phyloP scores from a whole-genome alignment of 1,284 basidiomycete genomes.

The Boletellus sp. region DNA sequence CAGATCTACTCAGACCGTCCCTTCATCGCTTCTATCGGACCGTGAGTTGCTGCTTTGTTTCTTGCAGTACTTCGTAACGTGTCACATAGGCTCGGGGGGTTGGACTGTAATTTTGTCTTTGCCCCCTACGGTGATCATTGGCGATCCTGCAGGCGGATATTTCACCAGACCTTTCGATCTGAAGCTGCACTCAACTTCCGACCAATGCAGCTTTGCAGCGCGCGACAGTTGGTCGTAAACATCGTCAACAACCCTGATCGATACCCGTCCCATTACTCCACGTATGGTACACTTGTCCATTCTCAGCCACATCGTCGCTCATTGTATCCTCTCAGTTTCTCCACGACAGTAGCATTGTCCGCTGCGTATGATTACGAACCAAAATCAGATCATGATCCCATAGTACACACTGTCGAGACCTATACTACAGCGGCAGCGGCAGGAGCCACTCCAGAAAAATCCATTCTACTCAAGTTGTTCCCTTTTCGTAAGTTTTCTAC shows the following conservation, averaged over 20 bases:
- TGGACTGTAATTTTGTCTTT: constrained; percentile 5
- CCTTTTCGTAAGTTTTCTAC: constrained; percentile 16
- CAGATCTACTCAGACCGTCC: constrained; percentile 13
- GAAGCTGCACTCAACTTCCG: constrained; percentile 3
- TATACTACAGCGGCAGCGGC: neutral
- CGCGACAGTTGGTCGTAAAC: constrained; percentile 6
- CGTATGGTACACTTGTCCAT: neutral
- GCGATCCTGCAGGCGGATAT: constrained; percentile 9
- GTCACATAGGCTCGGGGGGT: constrained; percentile 7
- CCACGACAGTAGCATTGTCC: constrained; percentile 6
- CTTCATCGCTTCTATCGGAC: constrained; percentile 5
- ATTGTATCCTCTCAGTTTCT: constrained; percentile 1
- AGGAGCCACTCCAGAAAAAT: constrained; percentile 3
- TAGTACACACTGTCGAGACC: neutral
- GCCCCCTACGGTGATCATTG: constrained; percentile 8
- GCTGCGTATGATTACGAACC: constrained; percentile 17
- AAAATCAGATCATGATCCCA: constrained; percentile 6
- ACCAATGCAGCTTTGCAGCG: constrained; percentile 12
- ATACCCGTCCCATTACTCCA: constrained; percentile 3
- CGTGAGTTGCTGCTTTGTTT: constrained; percentile 13
- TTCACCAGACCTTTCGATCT: constrained; percentile 9
- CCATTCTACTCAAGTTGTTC: constrained; percentile 11
- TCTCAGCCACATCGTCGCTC: neutral
- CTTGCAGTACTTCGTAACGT: no score
- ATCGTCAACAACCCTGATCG: constrained; percentile 6